A percentile compares a stretch with the other conserved stretches of the same genome.
Conservation (phyloP, 331 rosid genomes). For the Cucumis variabilis region DNA sequence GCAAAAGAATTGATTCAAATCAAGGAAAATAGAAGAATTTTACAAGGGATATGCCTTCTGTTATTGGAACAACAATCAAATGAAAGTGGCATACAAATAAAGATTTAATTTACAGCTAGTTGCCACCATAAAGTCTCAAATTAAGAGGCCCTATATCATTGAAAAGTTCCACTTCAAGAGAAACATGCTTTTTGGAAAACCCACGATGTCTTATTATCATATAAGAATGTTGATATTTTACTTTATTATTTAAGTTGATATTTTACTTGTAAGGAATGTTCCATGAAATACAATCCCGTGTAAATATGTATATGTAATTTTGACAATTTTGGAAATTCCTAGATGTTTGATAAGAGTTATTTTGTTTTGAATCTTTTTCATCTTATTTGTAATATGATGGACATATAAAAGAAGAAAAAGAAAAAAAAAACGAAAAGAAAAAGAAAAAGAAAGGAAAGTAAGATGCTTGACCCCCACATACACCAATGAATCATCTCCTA, state of each 20-base stretch:
- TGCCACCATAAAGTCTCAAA: slow-evolving; percentile 22
- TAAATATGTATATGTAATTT: neutral
- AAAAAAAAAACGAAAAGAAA: no score
- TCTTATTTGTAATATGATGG: no score
- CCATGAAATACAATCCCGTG: neutral
- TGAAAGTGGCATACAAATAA: slow-evolving; percentile 21
- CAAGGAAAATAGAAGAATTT: neutral
- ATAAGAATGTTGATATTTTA: neutral
- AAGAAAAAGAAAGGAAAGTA: neutral
- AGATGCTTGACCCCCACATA: slow-evolving; percentile 23
- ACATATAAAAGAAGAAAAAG: no score
- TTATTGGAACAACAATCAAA: neutral
- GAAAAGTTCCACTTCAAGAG: slow-evolving; percentile 4
- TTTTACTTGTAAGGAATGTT: no score
- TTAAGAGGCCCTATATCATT: slow-evolving; percentile 3
- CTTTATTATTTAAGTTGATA: neutral
- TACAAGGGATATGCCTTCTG: neutral
- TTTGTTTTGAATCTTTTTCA: neutral
- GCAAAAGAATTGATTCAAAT: neutral
- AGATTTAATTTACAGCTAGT: slow-evolving; percentile 26
- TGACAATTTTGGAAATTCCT: no score
- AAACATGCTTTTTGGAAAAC: neutral
- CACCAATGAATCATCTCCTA: slow-evolving; percentile 5
- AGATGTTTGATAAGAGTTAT: neutral
- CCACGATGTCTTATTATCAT: neutral